Evolutionary conservation across 2,329 filamentous ascomycete species (phyloP).

Genomic region (Nectriaceae sp.): DNA sequence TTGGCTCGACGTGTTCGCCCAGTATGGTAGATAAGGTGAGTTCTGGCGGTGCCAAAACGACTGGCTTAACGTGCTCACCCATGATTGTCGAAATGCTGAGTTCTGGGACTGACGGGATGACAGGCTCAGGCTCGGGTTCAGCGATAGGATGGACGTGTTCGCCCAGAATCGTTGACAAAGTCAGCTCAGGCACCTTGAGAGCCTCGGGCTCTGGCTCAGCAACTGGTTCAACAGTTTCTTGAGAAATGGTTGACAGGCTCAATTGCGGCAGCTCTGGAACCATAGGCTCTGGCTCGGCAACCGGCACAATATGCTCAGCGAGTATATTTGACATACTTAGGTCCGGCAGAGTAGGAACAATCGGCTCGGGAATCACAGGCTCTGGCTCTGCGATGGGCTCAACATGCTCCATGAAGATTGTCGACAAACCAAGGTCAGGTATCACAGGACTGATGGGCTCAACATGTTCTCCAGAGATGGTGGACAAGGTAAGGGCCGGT

Average conservation of each 20-base stretch:
- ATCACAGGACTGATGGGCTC: conserved; percentile 24
- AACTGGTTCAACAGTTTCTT: conserved; percentile 38
- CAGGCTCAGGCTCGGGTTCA: background rate
- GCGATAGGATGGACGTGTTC: conserved; percentile 20
- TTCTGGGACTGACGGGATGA: conserved; percentile 8
- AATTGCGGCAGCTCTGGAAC: conserved; percentile 11
- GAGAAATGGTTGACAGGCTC: conserved; percentile 22
- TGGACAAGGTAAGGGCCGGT: conserved; percentile 23
- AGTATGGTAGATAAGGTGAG: conserved; percentile 33
- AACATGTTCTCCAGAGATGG: conserved; percentile 31
- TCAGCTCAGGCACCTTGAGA: conserved; percentile 16
- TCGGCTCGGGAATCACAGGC: background rate
- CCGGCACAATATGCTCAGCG: conserved; percentile 31
- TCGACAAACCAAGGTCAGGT: background rate
- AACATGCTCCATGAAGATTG: background rate
- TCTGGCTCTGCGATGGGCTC: conserved; percentile 16
- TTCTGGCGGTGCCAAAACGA: conserved; percentile 18
- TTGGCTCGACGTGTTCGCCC: conserved; percentile 32
- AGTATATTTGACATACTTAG: conserved; percentile 21
- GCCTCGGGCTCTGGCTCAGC: conserved; percentile 8
- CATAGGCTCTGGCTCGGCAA: conserved; percentile 17
- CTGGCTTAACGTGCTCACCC: conserved; percentile 22
- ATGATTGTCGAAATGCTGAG: conserved; percentile 26
- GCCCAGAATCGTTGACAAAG: conserved; percentile 18
- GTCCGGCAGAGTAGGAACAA: conserved; percentile 11